Evolutionary conservation across 2,329 filamentous ascomycete species (phyloP).

Genomic region (Cucurbitaria berberidis): DNA sequence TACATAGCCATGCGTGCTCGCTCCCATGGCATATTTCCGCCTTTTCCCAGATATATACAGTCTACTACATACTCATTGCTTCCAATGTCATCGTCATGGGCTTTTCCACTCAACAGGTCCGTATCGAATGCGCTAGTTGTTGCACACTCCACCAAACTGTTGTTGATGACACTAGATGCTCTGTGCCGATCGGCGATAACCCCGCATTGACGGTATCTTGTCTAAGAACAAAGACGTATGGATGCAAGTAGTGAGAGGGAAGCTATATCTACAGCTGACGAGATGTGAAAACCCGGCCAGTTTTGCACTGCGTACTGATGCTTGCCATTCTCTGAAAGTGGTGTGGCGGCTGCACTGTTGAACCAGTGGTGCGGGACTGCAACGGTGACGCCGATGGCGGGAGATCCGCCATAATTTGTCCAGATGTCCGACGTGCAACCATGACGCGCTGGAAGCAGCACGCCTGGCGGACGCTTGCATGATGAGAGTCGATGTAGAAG

Average conservation of each 20-base stretch:
- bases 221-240: background rate
- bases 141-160: slow-evolving; percentile 2
- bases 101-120: no score
- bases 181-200: slow-evolving; percentile 15
- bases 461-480: slow-evolving; percentile 27
- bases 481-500: slow-evolving; percentile 14
- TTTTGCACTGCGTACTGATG: background rate
- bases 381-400: slow-evolving; percentile 13
- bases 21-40: background rate
- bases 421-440: slow-evolving; percentile 20
- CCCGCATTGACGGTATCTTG: no score
- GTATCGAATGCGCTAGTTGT: slow-evolving; percentile 10
- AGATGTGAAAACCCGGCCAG: background rate
- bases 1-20: no score
- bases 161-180: slow-evolving; percentile 13
- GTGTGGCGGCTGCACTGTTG: slow-evolving; percentile 12
- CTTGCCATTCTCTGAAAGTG: slow-evolving; percentile 17
- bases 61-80: background rate
- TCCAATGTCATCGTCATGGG: background rate
- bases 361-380: slow-evolving; percentile 3
- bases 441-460: slow-evolving; percentile 29
- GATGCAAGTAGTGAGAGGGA: background rate
- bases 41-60: background rate
- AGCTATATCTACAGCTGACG: background rate
- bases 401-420: slow-evolving; percentile 39